phyloP scores from a whole-genome alignment of 2,329 filamentous ascomycete genomes.

The Pseudogymnoascus sp. region DNA sequence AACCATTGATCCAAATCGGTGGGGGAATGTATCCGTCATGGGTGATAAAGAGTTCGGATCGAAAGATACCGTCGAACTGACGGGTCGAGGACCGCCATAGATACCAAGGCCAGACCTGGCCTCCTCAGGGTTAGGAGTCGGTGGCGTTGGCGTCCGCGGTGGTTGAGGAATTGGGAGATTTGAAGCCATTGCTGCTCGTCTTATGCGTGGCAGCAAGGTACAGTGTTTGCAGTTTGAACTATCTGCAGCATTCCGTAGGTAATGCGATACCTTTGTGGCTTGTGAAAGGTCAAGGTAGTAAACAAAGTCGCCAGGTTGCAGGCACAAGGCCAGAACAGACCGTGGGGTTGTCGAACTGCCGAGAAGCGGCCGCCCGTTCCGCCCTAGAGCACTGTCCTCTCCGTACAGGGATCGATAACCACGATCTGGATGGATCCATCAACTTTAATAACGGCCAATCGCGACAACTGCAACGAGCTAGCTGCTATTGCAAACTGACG shows the following conservation, averaged over 20 bases:
- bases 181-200: constrained; percentile 43
- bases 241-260: not conserved
- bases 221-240: not conserved
- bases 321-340: not conserved
- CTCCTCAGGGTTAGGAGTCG: constrained; percentile 37
- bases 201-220: constrained; percentile 3
- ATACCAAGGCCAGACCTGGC: constrained; percentile 22
- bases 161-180: constrained; percentile 50
- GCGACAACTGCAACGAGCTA: not conserved
- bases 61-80: constrained; percentile 27
- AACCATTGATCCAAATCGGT: constrained; percentile 29
- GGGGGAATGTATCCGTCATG: constrained; percentile 27
- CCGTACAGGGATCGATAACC: not conserved
- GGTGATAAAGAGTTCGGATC: constrained; percentile 42
- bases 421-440: not conserved
- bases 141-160: constrained; percentile 57
- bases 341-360: not conserved
- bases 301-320: constrained; percentile 7
- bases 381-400: constrained; percentile 1
- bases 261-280: not conserved
- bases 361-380: constrained; percentile 2
- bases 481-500: not conserved
- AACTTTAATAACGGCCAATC: constrained; percentile 1
- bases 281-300: constrained; percentile 1
- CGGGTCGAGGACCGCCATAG: constrained; percentile 16